phyloP scores from a whole-genome alignment of 2,329 filamentous ascomycete species.

The Parastagonospora avenae region DNA sequence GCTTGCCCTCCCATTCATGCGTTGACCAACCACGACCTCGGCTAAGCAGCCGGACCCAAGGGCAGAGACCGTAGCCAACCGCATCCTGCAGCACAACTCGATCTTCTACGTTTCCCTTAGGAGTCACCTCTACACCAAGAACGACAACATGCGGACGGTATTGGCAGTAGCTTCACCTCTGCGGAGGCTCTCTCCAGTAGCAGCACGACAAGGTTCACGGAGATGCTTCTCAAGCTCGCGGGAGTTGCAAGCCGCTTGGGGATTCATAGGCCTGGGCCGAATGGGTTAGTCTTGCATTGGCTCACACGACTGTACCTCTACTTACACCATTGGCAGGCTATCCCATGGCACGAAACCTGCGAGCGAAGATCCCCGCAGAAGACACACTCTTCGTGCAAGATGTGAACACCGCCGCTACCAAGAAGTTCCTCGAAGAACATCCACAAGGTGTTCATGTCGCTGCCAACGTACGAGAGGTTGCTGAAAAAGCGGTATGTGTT shows the following conservation, averaged over 20 bases:
- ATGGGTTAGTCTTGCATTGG: slow-evolving; percentile 50
- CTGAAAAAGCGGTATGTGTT: slow-evolving; percentile 67
- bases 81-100: slow-evolving; percentile 24
- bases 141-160: slow-evolving; percentile 34
- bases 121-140: slow-evolving; percentile 17
- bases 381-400: slow-evolving; percentile 71
- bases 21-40: slow-evolving; percentile 37
- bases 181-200: slow-evolving; percentile 22
- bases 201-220: slow-evolving; percentile 29
- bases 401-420: slow-evolving; percentile 62
- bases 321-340: slow-evolving; percentile 58
- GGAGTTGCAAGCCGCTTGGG: slow-evolving; percentile 52
- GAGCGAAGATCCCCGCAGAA: slow-evolving; percentile 65
- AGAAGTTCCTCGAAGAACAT: slow-evolving; percentile 63
- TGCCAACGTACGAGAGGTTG: slow-evolving; percentile 64
- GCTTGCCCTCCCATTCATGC: slow-evolving; percentile 8
- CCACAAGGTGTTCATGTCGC: slow-evolving; percentile 61
- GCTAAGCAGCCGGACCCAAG: slow-evolving; percentile 32
- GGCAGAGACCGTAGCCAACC: slow-evolving; percentile 40
- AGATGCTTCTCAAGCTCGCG: slow-evolving; percentile 53
- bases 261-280: slow-evolving; percentile 57
- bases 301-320: slow-evolving; percentile 26
- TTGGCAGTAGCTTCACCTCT: slow-evolving; percentile 36
- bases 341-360: slow-evolving; percentile 74
- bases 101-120: slow-evolving; percentile 14